These are phyloP conservation scores for Cercospora zeina DNA, from an alignment of 2,329 filamentous ascomycete species.

Conservation along the genomic window DNA sequence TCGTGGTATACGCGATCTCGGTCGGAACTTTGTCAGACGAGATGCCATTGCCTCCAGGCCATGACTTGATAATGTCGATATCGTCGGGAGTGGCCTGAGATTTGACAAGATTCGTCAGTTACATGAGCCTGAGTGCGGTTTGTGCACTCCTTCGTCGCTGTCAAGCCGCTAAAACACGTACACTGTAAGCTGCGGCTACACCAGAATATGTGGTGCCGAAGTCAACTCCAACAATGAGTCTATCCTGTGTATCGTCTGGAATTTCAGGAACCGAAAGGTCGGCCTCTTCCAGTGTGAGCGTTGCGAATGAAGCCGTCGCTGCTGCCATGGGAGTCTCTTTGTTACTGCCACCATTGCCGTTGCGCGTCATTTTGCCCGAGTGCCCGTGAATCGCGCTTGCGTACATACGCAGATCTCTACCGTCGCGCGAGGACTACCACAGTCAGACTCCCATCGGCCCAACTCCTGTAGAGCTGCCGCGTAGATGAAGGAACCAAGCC, in stretches of 20 bases:
- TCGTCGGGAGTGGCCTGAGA: slow-evolving; percentile 64
- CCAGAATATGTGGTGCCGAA: slow-evolving; percentile 84
- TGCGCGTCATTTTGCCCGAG: slow-evolving; percentile 21
- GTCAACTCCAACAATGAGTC: slow-evolving; percentile 75
- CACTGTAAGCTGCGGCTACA: slow-evolving; percentile 51
- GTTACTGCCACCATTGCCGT: slow-evolving; percentile 19
- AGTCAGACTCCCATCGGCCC: background rate
- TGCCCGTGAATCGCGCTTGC: background rate
- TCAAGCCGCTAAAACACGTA: slow-evolving; percentile 9
- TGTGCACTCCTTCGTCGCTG: slow-evolving; percentile 3
- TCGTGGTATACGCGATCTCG: slow-evolving; percentile 66
- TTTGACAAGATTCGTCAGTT: background rate
- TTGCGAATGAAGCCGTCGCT: slow-evolving; percentile 9
- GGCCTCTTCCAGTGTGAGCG: slow-evolving; percentile 23
- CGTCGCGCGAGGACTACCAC: background rate
- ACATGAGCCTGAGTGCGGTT: background rate
- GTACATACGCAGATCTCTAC: background rate
- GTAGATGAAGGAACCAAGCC: background rate
- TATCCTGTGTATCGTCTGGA: slow-evolving; percentile 47
- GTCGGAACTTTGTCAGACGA: slow-evolving; percentile 87
- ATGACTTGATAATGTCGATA: slow-evolving; percentile 78
- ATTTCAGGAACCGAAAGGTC: slow-evolving; percentile 17
- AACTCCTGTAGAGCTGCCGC: background rate
- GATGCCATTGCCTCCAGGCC: slow-evolving; percentile 81
- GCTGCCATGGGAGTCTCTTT: slow-evolving; percentile 20